A percentile compares a stretch with the other conserved stretches of the same genome.
phyloP scores from a whole-genome alignment of 78 protist species.

The Bigelowiella natans region DNA sequence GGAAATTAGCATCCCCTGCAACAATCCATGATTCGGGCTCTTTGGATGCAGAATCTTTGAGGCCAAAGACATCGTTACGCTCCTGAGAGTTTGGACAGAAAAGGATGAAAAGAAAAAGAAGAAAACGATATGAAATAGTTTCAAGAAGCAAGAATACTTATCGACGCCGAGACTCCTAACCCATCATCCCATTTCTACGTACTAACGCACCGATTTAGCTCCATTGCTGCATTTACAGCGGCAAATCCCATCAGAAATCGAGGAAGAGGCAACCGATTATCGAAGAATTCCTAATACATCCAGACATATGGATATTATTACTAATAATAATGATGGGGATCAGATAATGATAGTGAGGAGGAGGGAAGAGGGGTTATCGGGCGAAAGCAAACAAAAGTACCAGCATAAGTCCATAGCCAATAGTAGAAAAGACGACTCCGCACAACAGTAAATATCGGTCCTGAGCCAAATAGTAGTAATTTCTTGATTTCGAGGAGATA shows the following conservation, averaged over 20 bases:
- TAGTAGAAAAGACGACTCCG: background rate
- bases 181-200: background rate
- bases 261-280: background rate
- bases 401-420: background rate
- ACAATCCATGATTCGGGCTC: background rate
- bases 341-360: too few species aligned
- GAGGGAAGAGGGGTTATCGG: too few species aligned
- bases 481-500: too few species aligned
- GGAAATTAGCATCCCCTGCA: background rate
- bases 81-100: too few species aligned
- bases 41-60: background rate
- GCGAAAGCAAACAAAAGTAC: too few species aligned
- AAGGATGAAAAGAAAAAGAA: too few species aligned
- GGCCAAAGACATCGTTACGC: background rate
- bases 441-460: background rate
- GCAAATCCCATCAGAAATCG: background rate
- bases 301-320: background rate
- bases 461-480: too few species aligned
- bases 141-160: background rate
- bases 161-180: background rate
- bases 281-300: background rate
- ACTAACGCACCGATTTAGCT: background rate
- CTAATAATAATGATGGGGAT: too few species aligned
- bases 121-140: too few species aligned
- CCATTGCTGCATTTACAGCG: background rate